These are phyloP conservation scores for Furcasterigmium furcatum DNA, from an alignment of 2,329 filamentous ascomycete species.

Conservation along the genomic window DNA sequence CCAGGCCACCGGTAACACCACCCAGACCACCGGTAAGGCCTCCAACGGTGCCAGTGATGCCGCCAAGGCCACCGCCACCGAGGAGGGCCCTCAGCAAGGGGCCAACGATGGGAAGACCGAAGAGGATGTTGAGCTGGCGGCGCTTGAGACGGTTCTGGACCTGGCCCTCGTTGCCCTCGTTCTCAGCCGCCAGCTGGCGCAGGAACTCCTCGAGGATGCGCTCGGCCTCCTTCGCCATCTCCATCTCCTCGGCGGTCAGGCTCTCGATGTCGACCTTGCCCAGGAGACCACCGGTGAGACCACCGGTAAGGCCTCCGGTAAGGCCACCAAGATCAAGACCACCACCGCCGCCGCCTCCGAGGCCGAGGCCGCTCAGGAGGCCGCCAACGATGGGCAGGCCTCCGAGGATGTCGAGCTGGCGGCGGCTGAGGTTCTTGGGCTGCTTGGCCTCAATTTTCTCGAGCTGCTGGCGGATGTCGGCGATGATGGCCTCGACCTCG, in stretches of 20 bases:
- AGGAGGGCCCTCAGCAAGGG: background rate
- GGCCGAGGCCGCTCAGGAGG: background rate
- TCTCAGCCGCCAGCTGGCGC: background rate
- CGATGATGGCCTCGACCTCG: background rate
- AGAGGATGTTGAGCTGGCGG: background rate
- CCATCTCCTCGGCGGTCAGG: background rate
- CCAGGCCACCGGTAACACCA: background rate
- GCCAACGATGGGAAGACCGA: background rate
- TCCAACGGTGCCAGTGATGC: background rate
- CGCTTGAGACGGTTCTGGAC: background rate
- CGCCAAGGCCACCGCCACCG: background rate
- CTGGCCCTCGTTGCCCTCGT: background rate
- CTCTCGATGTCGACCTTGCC: background rate
- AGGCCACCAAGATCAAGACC: too few relatives aligned
- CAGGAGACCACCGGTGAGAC: background rate
- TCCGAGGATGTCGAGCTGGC: background rate
- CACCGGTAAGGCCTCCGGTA: background rate
- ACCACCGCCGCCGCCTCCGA: too few relatives aligned
- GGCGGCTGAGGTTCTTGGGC: background rate
- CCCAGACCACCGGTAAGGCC: background rate
- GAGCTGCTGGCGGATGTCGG: background rate
- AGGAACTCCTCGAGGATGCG: background rate
- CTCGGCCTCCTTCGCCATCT: background rate
- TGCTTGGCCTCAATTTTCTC: background rate
- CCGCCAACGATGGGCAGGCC: background rate